Evolutionary conservation across 2,329 filamentous ascomycete genomes (phyloP), one percentile per base, ranked within the genome.

Genomic region (Beauveria asiatica): DNA sequence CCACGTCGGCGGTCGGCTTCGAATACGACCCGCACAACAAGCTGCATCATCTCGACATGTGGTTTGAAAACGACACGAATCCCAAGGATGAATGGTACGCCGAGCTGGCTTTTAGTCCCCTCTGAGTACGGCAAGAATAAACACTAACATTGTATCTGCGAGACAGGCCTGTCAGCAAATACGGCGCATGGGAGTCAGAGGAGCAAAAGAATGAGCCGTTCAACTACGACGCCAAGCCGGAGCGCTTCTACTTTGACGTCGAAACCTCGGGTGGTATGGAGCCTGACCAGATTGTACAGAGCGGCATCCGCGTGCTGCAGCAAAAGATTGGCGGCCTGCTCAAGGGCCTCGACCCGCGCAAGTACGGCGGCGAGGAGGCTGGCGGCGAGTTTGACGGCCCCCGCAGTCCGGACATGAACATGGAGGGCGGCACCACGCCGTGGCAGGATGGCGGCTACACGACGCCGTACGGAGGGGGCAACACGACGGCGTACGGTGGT

Each of bases 1-100:
- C 94, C 2, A 93, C 90, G 41, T 83, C 92, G 45, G 94, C 94
- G 3, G 87, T 99, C 45, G 92, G 91, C 25, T 99, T 99, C 72
- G 94, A 99, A 75, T 99, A 99, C 74, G 94, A 99, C 72, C 94
- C 94, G 62, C 89, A 95, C 74, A 99, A 99, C 78, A 97, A 96
- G 76, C 79, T 99, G 65, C 84, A 87, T 65, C 94, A 99, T 75
- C 81, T 94, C 60, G 90, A 96, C 69, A 85, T 96, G 74, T 99
- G 94, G 94, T 97, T 91, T 72, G 94, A 99, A 78, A 76, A 76
- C 65, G 73, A 75, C 59, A 83, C 87, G 66, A 89, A 95, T 74
- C 76, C 90, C 1, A 81, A 83, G 62, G 83, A 85, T 69, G 93
- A 97, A 80, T 97, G 92, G 92, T 95, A 77, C 74, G 19, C 6